phyloP scores from a whole-genome alignment of 2,329 filamentous ascomycete genomes.

The Whalleya microplaca region DNA sequence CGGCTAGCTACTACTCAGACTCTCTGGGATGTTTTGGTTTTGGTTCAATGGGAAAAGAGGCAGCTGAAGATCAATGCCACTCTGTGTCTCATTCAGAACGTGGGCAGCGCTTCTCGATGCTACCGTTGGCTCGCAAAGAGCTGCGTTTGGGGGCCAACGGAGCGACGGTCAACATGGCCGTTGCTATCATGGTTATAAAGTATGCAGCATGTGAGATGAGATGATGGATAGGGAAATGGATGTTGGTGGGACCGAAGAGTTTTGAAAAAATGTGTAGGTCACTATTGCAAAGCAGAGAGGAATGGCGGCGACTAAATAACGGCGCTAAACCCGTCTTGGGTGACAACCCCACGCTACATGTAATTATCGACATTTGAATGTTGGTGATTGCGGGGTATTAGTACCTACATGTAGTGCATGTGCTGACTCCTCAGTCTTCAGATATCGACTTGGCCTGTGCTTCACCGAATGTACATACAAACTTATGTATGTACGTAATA shows the following conservation, averaged over 20 bases:
- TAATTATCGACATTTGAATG: not conserved
- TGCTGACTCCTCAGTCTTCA: not conserved
- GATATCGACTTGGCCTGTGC: conserved; percentile 16
- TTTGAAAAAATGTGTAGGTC: no score
- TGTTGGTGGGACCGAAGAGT: not conserved
- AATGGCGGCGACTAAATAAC: not conserved
- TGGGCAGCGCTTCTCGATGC: not conserved
- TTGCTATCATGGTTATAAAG: not conserved
- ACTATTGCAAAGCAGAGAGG: not conserved
- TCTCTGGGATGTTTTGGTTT: conserved; percentile 1
- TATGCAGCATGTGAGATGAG: not conserved
- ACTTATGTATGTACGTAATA: no score
- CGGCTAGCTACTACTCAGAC: conserved; percentile 16
- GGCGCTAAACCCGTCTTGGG: not conserved
- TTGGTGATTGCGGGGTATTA: not conserved
- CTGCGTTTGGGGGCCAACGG: not conserved
- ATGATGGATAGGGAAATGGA: not conserved
- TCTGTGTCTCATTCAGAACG: not conserved
- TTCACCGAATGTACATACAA: conserved; percentile 15
- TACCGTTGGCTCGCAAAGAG: not conserved
- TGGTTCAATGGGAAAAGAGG: conserved; percentile 7
- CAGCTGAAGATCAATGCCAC: conserved; percentile 10
- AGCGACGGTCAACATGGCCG: not conserved
- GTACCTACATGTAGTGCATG: conserved; percentile 5
- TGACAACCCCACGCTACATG: not conserved